Percentiles rank a stretch among this genome's conserved stretches.
Evolutionary conservation across 371 early-diverging fungal species (phyloP).

Genomic region (Batrachochytrium dendrobatidis): DNA sequence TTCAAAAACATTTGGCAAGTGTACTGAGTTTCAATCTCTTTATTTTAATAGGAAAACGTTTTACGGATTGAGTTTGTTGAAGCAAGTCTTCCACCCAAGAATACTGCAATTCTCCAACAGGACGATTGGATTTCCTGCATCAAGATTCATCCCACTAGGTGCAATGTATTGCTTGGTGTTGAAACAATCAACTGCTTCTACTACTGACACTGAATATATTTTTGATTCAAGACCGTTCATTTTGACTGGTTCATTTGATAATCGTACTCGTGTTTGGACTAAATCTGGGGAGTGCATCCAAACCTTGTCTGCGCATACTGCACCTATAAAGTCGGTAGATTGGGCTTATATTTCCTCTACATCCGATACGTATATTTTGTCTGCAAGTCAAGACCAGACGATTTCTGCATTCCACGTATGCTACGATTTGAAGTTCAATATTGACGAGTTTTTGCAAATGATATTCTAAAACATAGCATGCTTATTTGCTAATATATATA

Average conservation of each 20-base stretch:
- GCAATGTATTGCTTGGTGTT: background rate
- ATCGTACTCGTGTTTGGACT: constrained; percentile 76
- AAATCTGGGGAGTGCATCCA: constrained; percentile 60
- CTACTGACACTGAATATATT: background rate
- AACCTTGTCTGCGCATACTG: constrained; percentile 60
- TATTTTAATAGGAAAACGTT: constrained; percentile 61
- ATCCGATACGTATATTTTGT: constrained; percentile 7
- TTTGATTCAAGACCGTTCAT: constrained; percentile 39
- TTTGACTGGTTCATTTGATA: constrained; percentile 80
- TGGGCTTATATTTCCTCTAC: constrained; percentile 27
- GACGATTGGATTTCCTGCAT: constrained; percentile 93
- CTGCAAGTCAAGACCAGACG: constrained; percentile 21
- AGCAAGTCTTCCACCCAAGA: constrained; percentile 77
- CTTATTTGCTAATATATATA: too few species aligned
- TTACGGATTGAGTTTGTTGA: constrained; percentile 87
- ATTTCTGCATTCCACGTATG: constrained; percentile 1
- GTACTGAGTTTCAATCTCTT: background rate
- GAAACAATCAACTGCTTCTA: background rate
- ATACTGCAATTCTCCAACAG: constrained; percentile 66
- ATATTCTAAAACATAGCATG: too few species aligned
- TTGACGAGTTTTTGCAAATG: background rate
- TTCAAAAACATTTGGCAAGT: too few species aligned
- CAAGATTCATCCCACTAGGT: background rate
- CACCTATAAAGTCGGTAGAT: constrained; percentile 64
- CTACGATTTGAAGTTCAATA: background rate